A percentile compares a stretch with the other conserved stretches of the same genome.
These are phyloP conservation scores for Lepidium campestre DNA, from an alignment of 441 rosid species.

Conservation along the genomic window DNA sequence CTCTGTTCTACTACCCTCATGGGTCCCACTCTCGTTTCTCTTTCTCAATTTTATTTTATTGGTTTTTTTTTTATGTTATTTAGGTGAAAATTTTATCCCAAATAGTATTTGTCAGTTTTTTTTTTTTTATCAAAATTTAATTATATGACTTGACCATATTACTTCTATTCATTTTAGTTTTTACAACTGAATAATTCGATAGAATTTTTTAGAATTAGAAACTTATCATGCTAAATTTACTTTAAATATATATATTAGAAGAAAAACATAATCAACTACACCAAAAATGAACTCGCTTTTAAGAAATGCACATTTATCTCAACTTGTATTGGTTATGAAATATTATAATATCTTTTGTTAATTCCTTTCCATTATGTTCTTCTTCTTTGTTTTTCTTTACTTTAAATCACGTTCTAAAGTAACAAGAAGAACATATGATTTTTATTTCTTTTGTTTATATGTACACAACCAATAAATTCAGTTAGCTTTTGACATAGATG, in stretches of 20 bases:
- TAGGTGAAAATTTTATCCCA: background rate
- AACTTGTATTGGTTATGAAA: too few species aligned
- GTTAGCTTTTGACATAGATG: conserved; percentile 15
- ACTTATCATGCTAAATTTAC: background rate
- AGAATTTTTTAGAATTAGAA: background rate
- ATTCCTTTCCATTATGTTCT: background rate
- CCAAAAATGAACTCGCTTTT: background rate
- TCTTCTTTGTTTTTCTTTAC: background rate
- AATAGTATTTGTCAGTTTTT: background rate
- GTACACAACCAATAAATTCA: background rate
- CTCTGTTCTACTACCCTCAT: conserved; percentile 18
- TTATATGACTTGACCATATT: background rate
- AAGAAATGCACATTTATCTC: too few species aligned
- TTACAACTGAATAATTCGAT: background rate
- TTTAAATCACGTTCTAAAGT: background rate
- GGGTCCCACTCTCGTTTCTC: background rate
- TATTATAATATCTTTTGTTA: background rate
- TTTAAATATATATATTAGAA: background rate
- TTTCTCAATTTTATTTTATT: too few species aligned
- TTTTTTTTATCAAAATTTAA: background rate
- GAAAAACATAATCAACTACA: background rate
- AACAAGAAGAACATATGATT: background rate
- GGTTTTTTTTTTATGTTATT: too few species aligned
- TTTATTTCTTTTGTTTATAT: background rate
- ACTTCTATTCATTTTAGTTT: background rate